Base-by-base conservation (phyloP, 2,329 filamentous ascomycete genomes). In the Dissoconium aciculare region DNA sequence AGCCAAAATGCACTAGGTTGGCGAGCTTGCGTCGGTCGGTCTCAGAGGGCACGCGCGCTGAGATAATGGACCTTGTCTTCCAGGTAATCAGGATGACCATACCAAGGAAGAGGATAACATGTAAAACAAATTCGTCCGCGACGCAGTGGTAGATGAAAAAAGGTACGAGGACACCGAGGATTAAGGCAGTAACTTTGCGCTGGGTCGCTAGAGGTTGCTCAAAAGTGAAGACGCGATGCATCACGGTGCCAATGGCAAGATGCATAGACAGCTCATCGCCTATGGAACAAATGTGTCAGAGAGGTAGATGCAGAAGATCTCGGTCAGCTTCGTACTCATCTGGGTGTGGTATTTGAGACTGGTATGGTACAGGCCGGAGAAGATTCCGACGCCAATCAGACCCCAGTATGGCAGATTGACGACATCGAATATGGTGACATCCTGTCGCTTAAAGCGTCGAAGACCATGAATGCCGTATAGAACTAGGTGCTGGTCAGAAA, bases 1-100 rank as follows among this genome's bases (percentile, higher is more conserved):
- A 37, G 1, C 36, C 43, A 11, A 42, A 36, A 3, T 29, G 40
- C 21, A 42, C 29, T 12, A 47, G 27, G 9, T 30, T 25, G 3
- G 69, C 63, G 12, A 87, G 51, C 27, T 43, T 33, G 12, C 31
- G 32, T 9, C 38, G 34, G 14, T 45, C 35, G 11, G 31, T 28
- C 23, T 36, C 25, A 11, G 44, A 36, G n/a, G 32, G 34, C 31
- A 46, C 39, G 1, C 31, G 34, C 6, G 29, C 33, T 11, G 35
- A 15, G 27, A 46, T 46, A 13, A 46, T 30, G 10, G 37, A 30
- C 11, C 34, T 32, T 5, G 37, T 38, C 17, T 36, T 31, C 25
- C 39, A 33, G 6, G 30, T 37, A 3, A 11, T 15, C 4, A 24
- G 11, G 21, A 24, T 10, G 5, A 32, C 39, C 39, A 50, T 40